Percentiles rank a stretch among this genome's conserved stretches.
Conservation (phyloP, 2,329 filamentous ascomycete species). For the Pseudogymnoascus sp. region DNA sequence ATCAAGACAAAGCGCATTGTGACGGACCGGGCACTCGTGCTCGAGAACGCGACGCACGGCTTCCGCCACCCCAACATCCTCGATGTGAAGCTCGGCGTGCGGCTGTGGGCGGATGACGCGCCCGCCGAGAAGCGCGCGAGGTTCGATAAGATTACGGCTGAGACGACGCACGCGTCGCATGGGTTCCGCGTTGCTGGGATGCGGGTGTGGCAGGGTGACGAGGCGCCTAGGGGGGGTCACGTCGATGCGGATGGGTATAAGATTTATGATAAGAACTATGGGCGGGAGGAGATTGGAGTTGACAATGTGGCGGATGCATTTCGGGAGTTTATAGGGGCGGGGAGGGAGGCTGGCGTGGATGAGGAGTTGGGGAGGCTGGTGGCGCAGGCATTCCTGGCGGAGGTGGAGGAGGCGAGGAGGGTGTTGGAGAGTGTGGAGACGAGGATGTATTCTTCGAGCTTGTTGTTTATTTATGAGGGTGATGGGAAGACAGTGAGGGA, state of each 20-base stretch:
- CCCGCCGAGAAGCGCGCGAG: constrained; percentile 49
- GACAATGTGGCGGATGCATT: constrained; percentile 48
- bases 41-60: constrained; percentile 75
- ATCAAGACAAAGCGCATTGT: constrained; percentile 44
- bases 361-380: constrained; percentile 48
- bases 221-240: constrained; percentile 43
- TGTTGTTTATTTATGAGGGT: constrained; percentile 58
- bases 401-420: constrained; percentile 44
- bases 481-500: constrained; percentile 45
- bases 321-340: constrained; percentile 50
- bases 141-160: constrained; percentile 50
- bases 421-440: constrained; percentile 49
- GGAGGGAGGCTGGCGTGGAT: constrained; percentile 46
- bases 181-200: constrained; percentile 60
- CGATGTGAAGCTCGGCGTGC: constrained; percentile 82
- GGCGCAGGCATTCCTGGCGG: constrained; percentile 44
- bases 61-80: constrained; percentile 83
- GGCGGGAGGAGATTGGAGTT: constrained; percentile 43
- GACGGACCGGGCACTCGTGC: constrained; percentile 71
- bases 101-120: constrained; percentile 75
- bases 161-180: constrained; percentile 52
- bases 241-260: constrained; percentile 47
- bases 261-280: constrained; percentile 57
- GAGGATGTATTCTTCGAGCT: constrained; percentile 49
- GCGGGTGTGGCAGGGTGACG: constrained; percentile 52